Evolutionary conservation across 805 yeast species (phyloP), one percentile per base, ranked within the genome.

Genomic region (Candida chauliodis): DNA sequence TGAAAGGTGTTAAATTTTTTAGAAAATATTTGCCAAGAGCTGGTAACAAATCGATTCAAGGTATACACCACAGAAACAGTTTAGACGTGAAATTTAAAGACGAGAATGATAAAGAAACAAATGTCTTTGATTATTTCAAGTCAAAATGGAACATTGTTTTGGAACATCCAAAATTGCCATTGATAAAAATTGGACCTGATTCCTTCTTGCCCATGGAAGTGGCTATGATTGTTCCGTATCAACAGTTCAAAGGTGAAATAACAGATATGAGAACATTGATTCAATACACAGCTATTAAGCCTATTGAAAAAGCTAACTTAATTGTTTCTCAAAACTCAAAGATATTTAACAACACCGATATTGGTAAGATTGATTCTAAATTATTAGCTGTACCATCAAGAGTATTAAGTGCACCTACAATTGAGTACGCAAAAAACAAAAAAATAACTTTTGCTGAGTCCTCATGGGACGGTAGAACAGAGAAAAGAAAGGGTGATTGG

Each of bases 401-500:
- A 31, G 43, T 40, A 5, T 40, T 40, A 22, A 10, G 30, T 10
- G 43, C 43, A 9, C 43, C 43, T 8, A 18, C 13, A 20, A 30
- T 40, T 36, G 33, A 40, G 23, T 40, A 40, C 25, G 37, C 37
- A 13, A 34, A 24, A 11, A 30, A 35, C 9, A 30, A 30, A 18
- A 25, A 9, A 7, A 31, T 40, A 16, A 17, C 11, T 2, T 40
- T 35, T 19, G 17, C 13, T 9, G 43, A 34, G 27, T 18, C 14
- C 15, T 8, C 39, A 10, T 20, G 20, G 19, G 39, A 40, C 26
- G 43, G 43, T 11, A 35, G 34, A 31, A 25, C 29, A 4, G 43
- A 40, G 32, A 35, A 23, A 26, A 25, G 17, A 18, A 40, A 40
- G 31, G 43, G 43, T 15, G 33, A 40, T 31, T 40, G 43, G 43